Percentiles rank a stretch among this genome's conserved stretches.
These are phyloP conservation scores for Eutypella sp. DNA, from an alignment of 2,329 filamentous ascomycete genomes.

Conservation along the genomic window DNA sequence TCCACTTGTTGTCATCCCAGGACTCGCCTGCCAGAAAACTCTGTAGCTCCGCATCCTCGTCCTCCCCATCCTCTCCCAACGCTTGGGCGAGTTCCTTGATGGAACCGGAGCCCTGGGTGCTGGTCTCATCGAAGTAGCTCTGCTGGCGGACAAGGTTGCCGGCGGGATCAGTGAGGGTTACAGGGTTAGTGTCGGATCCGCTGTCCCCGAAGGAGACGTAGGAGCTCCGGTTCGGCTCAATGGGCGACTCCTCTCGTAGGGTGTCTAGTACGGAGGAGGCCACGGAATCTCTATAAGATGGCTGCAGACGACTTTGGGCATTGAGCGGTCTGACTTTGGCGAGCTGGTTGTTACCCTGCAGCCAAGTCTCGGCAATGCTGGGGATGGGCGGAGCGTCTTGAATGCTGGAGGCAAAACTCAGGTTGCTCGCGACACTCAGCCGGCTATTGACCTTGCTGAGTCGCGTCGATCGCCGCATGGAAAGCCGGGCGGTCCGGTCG, in stretches of 20 bases:
- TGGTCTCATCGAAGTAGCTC: constrained; percentile 82
- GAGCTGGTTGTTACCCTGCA: constrained; percentile 56
- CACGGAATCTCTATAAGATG: constrained; percentile 77
- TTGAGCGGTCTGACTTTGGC: constrained; percentile 45
- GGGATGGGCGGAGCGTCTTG: constrained; percentile 93
- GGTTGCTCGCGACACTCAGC: constrained; percentile 86
- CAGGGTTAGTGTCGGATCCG: constrained; percentile 62
- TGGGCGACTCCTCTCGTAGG: constrained; percentile 81
- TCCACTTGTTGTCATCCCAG: constrained; percentile 97
- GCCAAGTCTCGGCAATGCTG: constrained; percentile 91
- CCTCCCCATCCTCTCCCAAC: constrained; percentile 85
- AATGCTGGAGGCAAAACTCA: constrained; percentile 87
- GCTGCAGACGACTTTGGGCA: constrained; percentile 41
- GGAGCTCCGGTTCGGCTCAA: constrained; percentile 86
- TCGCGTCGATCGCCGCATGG: constrained; percentile 82
- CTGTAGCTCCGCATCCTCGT: constrained; percentile 80
- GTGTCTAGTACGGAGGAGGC: constrained; percentile 86
- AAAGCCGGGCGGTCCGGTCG: constrained; percentile 89
- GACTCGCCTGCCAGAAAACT: constrained; percentile 90
- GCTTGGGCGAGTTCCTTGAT: constrained; percentile 81
- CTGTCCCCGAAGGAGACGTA: constrained; percentile 87
- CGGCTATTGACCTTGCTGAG: constrained; percentile 90
- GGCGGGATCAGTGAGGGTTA: constrained; percentile 74
- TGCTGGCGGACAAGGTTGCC: constrained; percentile 58
- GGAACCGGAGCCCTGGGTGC: constrained; percentile 66